phyloP scores from a whole-genome alignment of 1,139 yeast genomes.

The Meyerozyma carpophila region DNA sequence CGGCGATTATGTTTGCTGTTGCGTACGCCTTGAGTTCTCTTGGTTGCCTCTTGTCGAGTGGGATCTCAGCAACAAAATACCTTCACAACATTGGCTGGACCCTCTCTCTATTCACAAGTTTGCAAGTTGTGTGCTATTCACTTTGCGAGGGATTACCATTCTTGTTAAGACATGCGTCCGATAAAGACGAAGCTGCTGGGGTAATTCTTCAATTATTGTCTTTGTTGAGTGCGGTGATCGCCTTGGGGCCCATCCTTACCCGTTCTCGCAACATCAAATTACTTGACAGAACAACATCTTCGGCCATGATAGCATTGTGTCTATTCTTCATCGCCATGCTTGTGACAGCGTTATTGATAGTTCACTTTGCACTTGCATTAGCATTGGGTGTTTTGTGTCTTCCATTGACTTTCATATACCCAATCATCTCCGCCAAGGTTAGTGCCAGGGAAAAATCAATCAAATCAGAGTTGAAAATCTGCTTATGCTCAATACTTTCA shows the following conservation, averaged over 20 bases:
- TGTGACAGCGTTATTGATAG: slow-evolving; percentile 68
- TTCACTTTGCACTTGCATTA: slow-evolving; percentile 80
- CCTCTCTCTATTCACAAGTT: slow-evolving; percentile 26
- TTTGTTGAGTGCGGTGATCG: slow-evolving; percentile 12
- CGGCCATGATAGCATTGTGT: slow-evolving; percentile 34
- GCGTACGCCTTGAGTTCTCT: slow-evolving; percentile 70
- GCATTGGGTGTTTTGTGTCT: slow-evolving; percentile 60
- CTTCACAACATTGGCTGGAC: slow-evolving; percentile 21
- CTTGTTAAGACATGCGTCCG: slow-evolving; percentile 9
- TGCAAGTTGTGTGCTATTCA: slow-evolving; percentile 28
- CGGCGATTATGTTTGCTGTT: slow-evolving; percentile 70
- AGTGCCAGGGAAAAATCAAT: slow-evolving; percentile 3
- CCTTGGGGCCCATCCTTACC: slow-evolving; percentile 17
- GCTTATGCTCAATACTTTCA: slow-evolving; percentile 36
- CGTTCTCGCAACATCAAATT: slow-evolving; percentile 5
- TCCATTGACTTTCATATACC: slow-evolving; percentile 66
- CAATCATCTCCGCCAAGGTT: slow-evolving; percentile 10
- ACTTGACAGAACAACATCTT: slow-evolving; percentile 18
- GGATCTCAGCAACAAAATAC: slow-evolving; percentile 19
- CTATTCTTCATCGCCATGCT: slow-evolving; percentile 62
- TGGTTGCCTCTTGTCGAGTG: slow-evolving; percentile 48
- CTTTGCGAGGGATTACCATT: slow-evolving; percentile 25
- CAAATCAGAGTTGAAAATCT: slow-evolving; percentile 21
- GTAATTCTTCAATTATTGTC: slow-evolving; percentile 17
- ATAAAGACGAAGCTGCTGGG: slow-evolving; percentile 11